Conservation (phyloP, 2,329 filamentous ascomycete genomes). For the Dryadomyces quercivorus region DNA sequence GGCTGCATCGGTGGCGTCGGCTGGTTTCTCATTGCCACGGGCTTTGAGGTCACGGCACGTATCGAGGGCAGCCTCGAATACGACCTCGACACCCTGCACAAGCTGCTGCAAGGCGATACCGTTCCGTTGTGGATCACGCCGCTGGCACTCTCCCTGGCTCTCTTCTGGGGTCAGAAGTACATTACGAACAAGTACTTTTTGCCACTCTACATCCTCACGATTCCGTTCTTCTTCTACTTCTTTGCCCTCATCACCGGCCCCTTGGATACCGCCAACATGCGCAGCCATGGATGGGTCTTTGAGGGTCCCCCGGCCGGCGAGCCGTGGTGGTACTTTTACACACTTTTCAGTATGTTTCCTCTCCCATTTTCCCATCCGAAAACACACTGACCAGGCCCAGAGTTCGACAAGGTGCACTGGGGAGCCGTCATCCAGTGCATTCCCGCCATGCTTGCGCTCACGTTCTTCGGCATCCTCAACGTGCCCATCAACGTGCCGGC, state of each 20-base stretch:
- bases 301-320: slow-evolving; percentile 71
- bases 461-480: slow-evolving; percentile 93
- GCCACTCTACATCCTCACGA: slow-evolving; percentile 71
- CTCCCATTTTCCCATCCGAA: neutral
- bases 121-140: slow-evolving; percentile 75
- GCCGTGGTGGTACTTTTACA: slow-evolving; percentile 97
- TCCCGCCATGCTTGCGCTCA: slow-evolving; percentile 91
- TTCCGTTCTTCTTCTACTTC: slow-evolving; percentile 67
- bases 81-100: slow-evolving; percentile 60
- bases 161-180: slow-evolving; percentile 66
- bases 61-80: slow-evolving; percentile 79
- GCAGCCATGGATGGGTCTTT: slow-evolving; percentile 80
- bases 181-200: slow-evolving; percentile 75
- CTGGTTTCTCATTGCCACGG: slow-evolving; percentile 85
- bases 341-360: slow-evolving; percentile 65
- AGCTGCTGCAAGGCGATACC: slow-evolving; percentile 62
- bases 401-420: slow-evolving; percentile 74
- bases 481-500: slow-evolving; percentile 98
- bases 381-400: slow-evolving; percentile 30
- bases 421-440: slow-evolving; percentile 70
- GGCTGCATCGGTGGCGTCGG: slow-evolving; percentile 96
- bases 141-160: slow-evolving; percentile 58
- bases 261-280: slow-evolving; percentile 54
- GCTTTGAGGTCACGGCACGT: slow-evolving; percentile 84
- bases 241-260: slow-evolving; percentile 58